Evolutionary conservation across 164 flowering plant species (phyloP), one percentile per base, ranked within the genome.

Genomic region (Paratinospora sagittata): DNA sequence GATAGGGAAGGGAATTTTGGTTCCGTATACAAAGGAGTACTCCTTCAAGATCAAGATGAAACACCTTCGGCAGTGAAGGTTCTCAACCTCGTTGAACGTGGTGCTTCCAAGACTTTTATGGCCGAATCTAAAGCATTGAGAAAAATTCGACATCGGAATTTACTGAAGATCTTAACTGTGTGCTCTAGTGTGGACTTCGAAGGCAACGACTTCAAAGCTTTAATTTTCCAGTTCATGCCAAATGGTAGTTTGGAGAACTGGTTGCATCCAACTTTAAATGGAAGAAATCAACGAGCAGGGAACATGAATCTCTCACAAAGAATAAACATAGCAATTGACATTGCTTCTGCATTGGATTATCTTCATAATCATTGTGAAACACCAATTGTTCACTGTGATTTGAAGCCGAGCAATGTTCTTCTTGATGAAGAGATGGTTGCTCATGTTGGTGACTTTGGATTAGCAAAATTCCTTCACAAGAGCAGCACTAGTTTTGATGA

Each of bases 1-100:
- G 55, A 60, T 67, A 26, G 67, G 75, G 3, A 14, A 7, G 19
- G 74, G 74, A 47, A 47, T 34, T 72, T 27, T 72, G 63, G 74
- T 4, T 36, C 30, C 33, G 75, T 73, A 6, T 73, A 55, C 47
- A 73, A 34, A 27, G 70, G 39, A 26, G 26, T 11, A 9, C n/a
- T n/a, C n/a, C 17, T 73, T 12, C 52, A 49, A 27, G 63, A 30
- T 30, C 2, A 37, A 41, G 49, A 37, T 24, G 57, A 27, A 26
- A 16, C 0, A 6, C 12, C 23, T 8, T n/a, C 37, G 0, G 68
- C 52, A 8, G 68, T 66, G 49, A 66, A 66, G 68, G 68, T 66
- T 37, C 27, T 66, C 30, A 39, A 30, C 34, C 68, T 66, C 23
- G 8, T 66, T 8, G 16, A 66, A 19, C 30, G 27, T 0, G 14